Percentiles rank a stretch among this genome's conserved stretches.
Conservation (phyloP, 148 eudicot species). For the Rhododendron griersonianum region DNA sequence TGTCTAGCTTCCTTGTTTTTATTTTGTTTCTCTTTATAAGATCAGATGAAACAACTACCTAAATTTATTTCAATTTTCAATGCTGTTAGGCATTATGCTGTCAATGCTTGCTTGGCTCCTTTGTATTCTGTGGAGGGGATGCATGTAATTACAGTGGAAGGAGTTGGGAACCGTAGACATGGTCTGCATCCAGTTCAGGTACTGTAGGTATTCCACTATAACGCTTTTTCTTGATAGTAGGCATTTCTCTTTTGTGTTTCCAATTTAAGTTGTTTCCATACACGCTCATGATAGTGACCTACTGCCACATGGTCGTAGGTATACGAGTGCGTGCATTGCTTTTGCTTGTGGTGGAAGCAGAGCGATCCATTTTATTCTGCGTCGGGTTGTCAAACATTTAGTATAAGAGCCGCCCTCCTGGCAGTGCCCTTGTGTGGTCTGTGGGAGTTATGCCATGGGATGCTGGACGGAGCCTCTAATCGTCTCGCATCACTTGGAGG, state of each 20-base stretch:
- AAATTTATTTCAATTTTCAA: background rate
- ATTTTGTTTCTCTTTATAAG: background rate
- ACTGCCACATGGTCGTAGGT: background rate
- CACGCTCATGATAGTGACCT: background rate
- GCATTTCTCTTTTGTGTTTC: background rate
- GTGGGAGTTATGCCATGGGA: background rate
- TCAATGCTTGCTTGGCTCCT: slow-evolving; percentile 52
- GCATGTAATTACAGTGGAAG: slow-evolving; percentile 80
- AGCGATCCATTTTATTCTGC: background rate
- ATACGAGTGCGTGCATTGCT: background rate
- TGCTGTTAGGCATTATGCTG: slow-evolving; percentile 11
- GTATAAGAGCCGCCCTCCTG: background rate
- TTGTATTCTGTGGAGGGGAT: slow-evolving; percentile 12
- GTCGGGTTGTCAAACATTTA: background rate
- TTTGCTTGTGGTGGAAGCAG: background rate
- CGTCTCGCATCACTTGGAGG: background rate
- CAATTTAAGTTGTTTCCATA: background rate
- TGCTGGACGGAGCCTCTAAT: background rate
- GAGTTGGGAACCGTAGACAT: slow-evolving; percentile 69
- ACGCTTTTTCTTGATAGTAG: background rate
- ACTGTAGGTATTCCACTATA: background rate
- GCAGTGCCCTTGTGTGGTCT: background rate
- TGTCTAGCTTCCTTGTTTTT: background rate
- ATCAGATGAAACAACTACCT: background rate
- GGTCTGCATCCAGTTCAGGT: slow-evolving; percentile 99